Evolutionary conservation across 2,329 filamentous ascomycete species (phyloP), one percentile per base, ranked within the genome.

Genomic region (Cryphonectria nitschkei): DNA sequence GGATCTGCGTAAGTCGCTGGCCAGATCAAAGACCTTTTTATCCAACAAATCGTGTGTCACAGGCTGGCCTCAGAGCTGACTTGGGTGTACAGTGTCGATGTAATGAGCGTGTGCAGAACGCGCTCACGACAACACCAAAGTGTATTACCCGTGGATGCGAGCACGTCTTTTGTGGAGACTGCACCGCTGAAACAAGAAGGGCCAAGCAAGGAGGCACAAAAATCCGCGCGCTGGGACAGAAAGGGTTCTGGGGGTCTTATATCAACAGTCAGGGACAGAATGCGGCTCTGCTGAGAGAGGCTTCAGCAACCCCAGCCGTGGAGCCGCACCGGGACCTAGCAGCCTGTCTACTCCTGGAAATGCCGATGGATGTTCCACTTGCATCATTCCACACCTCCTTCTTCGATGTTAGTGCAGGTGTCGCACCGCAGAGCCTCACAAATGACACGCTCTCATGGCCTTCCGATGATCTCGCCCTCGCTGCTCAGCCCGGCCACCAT

Each of bases 361-460:
- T 63, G 37, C 19, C 7, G 8, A 26, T 39, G 9, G 61, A 46
- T 26, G 37, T 43, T 46, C n/a, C n/a, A 19, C 13, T 16, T 50
- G 22, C 2, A n/a, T n/a, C 46, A 22, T 50, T n/a, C 46, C 46
- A 6, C n/a, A 22, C 61, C 3, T 39, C n/a, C 4, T 16, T 11
- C 22, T 46, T 43, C 39, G 39, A 26, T 19, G 26, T 14, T 22
- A 37, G 4, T 22, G 4, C 22, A 26, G 16, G 34, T 6, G 19
- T 43, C n/a, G n/a, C 34, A 16, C 37, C 60, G 14, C 60, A 63
- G 60, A 41, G 61, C 61, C 61, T 64, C 39, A 64, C 26, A 19
- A 8, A 29, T 43, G 61, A 64, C n/a, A 1, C 34, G 2, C 11
- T 22, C 14, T 6, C n/a, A 19, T 32, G n/a, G 61, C 6, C 3